Conservation (phyloP, 495 filamentous ascomycete genomes). For the Tuber borchii region DNA sequence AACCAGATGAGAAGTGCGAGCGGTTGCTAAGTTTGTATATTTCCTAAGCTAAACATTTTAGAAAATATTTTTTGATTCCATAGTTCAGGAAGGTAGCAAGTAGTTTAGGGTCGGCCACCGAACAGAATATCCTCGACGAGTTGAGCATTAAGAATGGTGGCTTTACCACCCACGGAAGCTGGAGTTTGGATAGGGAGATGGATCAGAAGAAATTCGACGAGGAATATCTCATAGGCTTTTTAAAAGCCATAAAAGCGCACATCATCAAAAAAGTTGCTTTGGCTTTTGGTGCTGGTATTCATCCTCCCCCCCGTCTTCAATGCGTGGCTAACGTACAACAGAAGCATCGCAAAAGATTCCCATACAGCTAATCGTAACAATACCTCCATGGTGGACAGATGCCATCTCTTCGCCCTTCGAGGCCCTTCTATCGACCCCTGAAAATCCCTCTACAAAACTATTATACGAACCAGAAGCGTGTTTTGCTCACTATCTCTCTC, state of each 20-base stretch:
- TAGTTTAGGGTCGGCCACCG: not conserved
- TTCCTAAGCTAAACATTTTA: not conserved
- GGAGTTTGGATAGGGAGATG: not conserved
- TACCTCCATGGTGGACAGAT: not conserved
- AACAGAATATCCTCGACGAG: not conserved
- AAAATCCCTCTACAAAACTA: not conserved
- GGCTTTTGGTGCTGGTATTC: not conserved
- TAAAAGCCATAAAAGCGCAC: not conserved
- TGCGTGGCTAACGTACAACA: not conserved
- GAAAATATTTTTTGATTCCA: not conserved
- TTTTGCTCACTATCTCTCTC: not conserved
- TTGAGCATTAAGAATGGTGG: not conserved
- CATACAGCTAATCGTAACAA: not conserved
- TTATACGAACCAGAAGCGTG: not conserved
- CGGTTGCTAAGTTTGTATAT: not conserved
- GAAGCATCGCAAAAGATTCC: not conserved
- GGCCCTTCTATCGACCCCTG: not conserved
- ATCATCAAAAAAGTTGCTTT: not conserved
- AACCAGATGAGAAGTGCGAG: not conserved
- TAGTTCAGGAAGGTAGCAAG: not conserved
- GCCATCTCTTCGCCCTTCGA: constrained; percentile 1
- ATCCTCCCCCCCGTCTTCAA: not conserved
- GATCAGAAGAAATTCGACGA: not conserved
- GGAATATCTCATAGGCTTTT: not conserved
- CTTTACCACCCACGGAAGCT: not conserved